phyloP scores from a whole-genome alignment of 202 grass and related monocot genomes.

The Schoenoplectus tabernaemontani region DNA sequence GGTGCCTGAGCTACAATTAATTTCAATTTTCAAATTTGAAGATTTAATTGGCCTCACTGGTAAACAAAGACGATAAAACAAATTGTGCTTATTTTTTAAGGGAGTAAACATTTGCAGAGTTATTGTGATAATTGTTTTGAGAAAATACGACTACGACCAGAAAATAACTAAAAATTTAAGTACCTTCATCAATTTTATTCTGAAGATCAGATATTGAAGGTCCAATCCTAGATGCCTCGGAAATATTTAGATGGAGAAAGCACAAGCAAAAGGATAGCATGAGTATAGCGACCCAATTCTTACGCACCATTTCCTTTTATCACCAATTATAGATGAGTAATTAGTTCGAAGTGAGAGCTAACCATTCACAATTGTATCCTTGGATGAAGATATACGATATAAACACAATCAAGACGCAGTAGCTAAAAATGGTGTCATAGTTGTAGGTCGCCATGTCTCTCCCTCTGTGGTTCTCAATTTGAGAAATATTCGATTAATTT shows the following conservation, averaged over 20 bases:
- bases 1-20: not conserved
- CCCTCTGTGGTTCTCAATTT: not conserved
- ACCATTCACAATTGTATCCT: not conserved
- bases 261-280: not conserved
- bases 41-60: not conserved
- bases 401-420: not conserved
- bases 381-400: not conserved
- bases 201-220: not conserved
- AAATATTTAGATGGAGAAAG: not conserved
- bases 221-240: not conserved
- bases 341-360: not conserved
- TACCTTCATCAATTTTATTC: not conserved
- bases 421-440: not conserved
- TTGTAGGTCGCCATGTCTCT: constrained; percentile 2
- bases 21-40: not conserved
- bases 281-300: not conserved
- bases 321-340: not conserved
- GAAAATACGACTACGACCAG: not conserved
- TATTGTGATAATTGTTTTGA: not conserved
- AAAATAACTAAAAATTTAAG: not conserved
- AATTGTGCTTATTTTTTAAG: not conserved
- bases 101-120: not conserved
- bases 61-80: not conserved
- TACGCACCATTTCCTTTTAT: not conserved
- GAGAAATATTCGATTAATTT: not conserved